Evolutionary conservation across 176 grass and related monocot species (phyloP), one percentile per base, ranked within the genome.

Genomic region (Carex littledalei): DNA sequence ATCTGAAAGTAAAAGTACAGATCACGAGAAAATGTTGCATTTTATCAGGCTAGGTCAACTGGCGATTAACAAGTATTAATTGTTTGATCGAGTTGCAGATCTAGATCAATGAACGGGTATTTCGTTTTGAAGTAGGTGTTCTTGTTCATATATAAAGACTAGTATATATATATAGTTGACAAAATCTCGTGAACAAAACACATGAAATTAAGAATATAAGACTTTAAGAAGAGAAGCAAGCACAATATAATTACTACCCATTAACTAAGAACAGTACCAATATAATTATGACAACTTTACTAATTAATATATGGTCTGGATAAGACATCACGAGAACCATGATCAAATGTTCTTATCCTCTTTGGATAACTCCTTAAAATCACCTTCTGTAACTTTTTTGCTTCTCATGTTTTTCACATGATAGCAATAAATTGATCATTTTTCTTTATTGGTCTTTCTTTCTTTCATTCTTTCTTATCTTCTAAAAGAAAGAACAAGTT

Each of bases 271-370:
- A 45, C 13, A 41, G 18, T 63, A 6, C 32, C 14, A 65, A 39
- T 26, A 55, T 18, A 80, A 21, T 80, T 34, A 81, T 81, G 8
- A 64, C n/a, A 64, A 26, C 29, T 81, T 64, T 45, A 81, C 18
- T 58, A 21, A 43, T 85, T 75, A 75, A 57, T 21, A 18, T 78
- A 56, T 72, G 68, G 59, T 22, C 1, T 74, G 6, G 26, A 67
- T 72, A n/a, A 59, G 39, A 26, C 67, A 60, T 41, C 71, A 63
- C 53, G 71, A 77, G 34, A 22, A 85, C 20, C 54, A 85, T 85
- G 39, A 77, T 26, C 8, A 81, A 64, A 53, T 54, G 81, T 83
- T 65, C 63, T 82, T 83, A 83, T 69, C 81, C 81, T 69, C 45
- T 54, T 68, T 83, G 81, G 21, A 68, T 83, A 66, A 82, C 58